phyloP scores from a whole-genome alignment of 331 rosid species.

The Malus hybrid region DNA sequence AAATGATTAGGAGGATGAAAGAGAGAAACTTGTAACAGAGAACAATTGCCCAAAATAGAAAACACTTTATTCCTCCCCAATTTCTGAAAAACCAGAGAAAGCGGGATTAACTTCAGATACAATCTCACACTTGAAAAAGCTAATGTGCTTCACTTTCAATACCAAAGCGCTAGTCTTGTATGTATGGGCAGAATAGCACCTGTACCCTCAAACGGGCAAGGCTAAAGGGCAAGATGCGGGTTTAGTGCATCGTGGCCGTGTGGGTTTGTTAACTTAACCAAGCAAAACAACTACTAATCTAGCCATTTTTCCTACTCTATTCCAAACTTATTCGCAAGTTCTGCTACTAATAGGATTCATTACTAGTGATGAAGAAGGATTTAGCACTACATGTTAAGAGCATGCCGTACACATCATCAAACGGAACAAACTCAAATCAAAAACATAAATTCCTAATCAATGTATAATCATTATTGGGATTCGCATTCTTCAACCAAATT shows the following conservation, averaged over 20 bases:
- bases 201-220: too few relatives aligned
- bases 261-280: not conserved
- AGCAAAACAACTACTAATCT: not conserved
- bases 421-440: not conserved
- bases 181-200: too few relatives aligned
- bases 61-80: too few relatives aligned
- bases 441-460: not conserved
- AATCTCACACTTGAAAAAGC: not conserved
- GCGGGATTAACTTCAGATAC: not conserved
- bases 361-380: not conserved
- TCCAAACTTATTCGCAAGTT: not conserved
- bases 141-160: not conserved
- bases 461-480: not conserved
- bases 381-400: not conserved
- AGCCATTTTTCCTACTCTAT: not conserved
- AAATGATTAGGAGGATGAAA: too few relatives aligned
- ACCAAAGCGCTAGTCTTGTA: too few relatives aligned
- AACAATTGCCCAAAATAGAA: too few relatives aligned
- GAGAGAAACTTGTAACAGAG: too few relatives aligned
- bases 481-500: not conserved
- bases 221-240: not conserved
- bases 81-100: not conserved
- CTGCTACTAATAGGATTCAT: too few relatives aligned
- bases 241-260: not conserved
- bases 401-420: not conserved